Conservation (phyloP, 2,329 filamentous ascomycete species). For the Aspergillus hortae region DNA sequence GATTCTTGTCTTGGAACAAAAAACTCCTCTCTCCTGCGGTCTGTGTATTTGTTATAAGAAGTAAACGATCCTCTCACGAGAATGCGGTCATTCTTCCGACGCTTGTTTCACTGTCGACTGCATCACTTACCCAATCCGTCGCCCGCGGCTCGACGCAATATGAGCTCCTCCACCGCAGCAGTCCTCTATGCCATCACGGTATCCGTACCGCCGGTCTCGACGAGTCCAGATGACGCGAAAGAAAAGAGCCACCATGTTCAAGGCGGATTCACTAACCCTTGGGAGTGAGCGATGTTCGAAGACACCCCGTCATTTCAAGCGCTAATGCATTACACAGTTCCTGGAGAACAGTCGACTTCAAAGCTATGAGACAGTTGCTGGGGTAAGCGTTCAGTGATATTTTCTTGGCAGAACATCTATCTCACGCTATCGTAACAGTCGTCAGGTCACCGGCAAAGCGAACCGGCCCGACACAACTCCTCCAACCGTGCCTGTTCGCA, state of each 20-base stretch:
- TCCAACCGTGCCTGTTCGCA: slow-evolving; percentile 63
- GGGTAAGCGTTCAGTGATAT: slow-evolving; percentile 12
- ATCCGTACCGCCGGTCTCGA: slow-evolving; percentile 29
- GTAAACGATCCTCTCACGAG: not conserved
- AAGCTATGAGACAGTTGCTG: slow-evolving; percentile 3
- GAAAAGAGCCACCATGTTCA: slow-evolving; percentile 39
- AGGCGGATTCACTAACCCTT: slow-evolving; percentile 42
- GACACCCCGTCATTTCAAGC: not conserved
- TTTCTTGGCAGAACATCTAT: not conserved
- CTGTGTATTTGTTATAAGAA: not conserved
- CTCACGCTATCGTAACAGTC: slow-evolving; percentile 18
- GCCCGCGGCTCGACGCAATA: slow-evolving; percentile 24
- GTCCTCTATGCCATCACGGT: slow-evolving; percentile 42
- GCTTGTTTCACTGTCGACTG: slow-evolving; percentile 17
- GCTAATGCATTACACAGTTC: slow-evolving; percentile 17
- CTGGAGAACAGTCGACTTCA: slow-evolving; percentile 13
- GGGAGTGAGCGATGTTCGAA: slow-evolving; percentile 31
- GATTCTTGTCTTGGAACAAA: no score
- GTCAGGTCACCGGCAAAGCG: slow-evolving; percentile 47
- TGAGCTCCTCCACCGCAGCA: slow-evolving; percentile 35
- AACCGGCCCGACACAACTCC: slow-evolving; percentile 61
- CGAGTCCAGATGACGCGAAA: slow-evolving; percentile 37
- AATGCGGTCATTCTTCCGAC: slow-evolving; percentile 15
- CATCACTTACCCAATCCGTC: slow-evolving; percentile 8
- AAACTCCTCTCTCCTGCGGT: no score